Base-by-base conservation (phyloP, 768 basidiomycete genomes). In the Tulasnella sp. region DNA sequence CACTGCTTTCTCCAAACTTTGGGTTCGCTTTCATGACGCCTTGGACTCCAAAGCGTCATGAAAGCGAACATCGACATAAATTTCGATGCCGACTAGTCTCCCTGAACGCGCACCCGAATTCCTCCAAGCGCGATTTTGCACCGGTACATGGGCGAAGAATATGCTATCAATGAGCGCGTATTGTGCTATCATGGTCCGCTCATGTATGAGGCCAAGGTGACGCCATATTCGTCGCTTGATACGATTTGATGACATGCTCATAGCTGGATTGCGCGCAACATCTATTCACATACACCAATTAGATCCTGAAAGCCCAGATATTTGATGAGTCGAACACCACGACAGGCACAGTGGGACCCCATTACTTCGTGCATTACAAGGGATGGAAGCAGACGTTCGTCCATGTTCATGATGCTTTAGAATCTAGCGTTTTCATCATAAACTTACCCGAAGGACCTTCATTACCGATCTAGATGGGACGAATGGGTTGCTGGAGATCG, bases 321-420 rank as follows among this genome's bases (percentile, higher is more conserved):
- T 84, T 82, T 73, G 81, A 84, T 61, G 83, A 85, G 65, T 71
- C 75, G 17, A 83, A 75, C 56, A 79, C 83, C 0, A 76, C 80
- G 43, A 77, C 80, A 4, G 81, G 83, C 4, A 69, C 72, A 9
- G 70, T 79, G 2, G 95, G 94, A 4, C 80, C 82, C 3, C 90
- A 95, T 67, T 97, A 90, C 72, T 85, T 88, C 62, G 94, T 99
- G 41, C 96, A 99, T 71, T 99, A 99, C 78, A 96, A 97, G 72
- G 96, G 96, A 8, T 99, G 96, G 96, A 99, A 97, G 70, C 88
- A 91, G 71, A 94, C 90, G 91, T 94, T 69, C 66, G 75, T 71
- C n/a, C n/a, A n/a, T n/a, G n/a, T n/a, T n/a, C 15, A 21, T 49
- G n/a, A 19, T 17, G 27, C 2, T 1, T 58, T n/a, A 11, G 7